phyloP scores from a whole-genome alignment of 2,329 filamentous ascomycete genomes.

The Calycina marina region DNA sequence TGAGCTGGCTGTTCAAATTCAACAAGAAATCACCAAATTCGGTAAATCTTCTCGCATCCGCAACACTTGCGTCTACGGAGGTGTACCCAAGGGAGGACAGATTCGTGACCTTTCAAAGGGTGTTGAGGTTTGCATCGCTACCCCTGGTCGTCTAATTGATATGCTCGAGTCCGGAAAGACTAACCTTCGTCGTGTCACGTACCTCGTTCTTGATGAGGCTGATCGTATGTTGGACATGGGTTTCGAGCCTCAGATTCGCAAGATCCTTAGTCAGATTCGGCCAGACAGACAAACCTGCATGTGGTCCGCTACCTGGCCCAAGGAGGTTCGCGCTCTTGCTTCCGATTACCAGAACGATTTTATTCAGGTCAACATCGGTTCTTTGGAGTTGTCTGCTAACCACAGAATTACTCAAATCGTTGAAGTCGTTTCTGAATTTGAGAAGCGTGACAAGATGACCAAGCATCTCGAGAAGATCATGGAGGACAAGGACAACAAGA shows the following conservation, averaged over 20 bases:
- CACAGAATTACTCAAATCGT: conserved; percentile 97
- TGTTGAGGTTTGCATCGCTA: conserved; percentile 97
- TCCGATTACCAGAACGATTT: conserved; percentile 86
- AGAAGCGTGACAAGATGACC: conserved; percentile 96
- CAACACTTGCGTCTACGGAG: conserved; percentile 97
- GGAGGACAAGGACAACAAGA: conserved; percentile 92
- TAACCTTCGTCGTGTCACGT: conserved; percentile 93
- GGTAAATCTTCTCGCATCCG: conserved; percentile 95
- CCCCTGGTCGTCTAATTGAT: conserved; percentile 92
- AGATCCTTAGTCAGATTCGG: conserved; percentile 94
- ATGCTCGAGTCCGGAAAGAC: conserved; percentile 98
- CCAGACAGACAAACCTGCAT: conserved; percentile 98
- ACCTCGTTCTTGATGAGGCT: conserved; percentile 95
- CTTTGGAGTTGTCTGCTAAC: conserved; percentile 90
- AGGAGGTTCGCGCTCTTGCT: conserved; percentile 88
- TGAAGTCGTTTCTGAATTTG: conserved; percentile 87
- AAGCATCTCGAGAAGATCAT: conserved; percentile 97
- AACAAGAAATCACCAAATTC: conserved; percentile 97
- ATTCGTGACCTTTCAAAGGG: conserved; percentile 89
- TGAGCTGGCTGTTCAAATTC: conserved; percentile 96
- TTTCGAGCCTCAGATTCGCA: conserved; percentile 98
- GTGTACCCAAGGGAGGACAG: conserved; percentile 94
- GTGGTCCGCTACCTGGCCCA: conserved; percentile 99
- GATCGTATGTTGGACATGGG: conserved; percentile 99
- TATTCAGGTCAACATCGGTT: conserved; percentile 98